phyloP scores from a whole-genome alignment of 176 grass and related monocot genomes.

The Chrysopogon serrulatus region DNA sequence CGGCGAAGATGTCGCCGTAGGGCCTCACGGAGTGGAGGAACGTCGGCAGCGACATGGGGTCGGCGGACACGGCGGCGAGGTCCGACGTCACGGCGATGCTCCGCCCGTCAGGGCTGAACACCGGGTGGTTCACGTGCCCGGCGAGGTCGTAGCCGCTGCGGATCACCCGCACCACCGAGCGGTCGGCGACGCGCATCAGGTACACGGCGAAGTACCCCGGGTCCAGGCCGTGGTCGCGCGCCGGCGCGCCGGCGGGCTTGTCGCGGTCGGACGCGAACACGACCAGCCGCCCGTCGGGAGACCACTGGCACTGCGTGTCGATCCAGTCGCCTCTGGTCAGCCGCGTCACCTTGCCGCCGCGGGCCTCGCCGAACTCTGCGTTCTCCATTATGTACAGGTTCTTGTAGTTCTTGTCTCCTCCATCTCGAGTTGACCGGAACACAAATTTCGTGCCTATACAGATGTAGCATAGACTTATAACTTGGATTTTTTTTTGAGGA shows the following conservation, averaged over 20 bases:
- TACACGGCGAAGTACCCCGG: neutral
- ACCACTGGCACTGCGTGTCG: neutral
- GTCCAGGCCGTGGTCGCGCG: neutral
- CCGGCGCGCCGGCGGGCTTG: neutral
- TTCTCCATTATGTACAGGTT: constrained; percentile 25
- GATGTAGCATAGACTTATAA: too few species aligned
- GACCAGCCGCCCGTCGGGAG: neutral
- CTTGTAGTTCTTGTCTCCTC: constrained; percentile 13
- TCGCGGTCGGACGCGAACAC: neutral
- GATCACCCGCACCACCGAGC: neutral
- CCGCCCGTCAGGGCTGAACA: neutral
- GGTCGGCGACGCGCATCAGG: neutral
- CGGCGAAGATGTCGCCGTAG: neutral
- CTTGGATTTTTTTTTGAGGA: too few species aligned
- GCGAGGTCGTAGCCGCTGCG: neutral
- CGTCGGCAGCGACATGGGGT: neutral
- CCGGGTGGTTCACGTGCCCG: neutral
- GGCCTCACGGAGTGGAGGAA: neutral
- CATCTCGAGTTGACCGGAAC: constrained; percentile 9
- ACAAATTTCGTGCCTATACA: constrained; percentile 1
- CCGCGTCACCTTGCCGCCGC: neutral
- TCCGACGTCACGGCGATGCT: neutral
- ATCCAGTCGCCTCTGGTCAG: neutral
- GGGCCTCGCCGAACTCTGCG: neutral
- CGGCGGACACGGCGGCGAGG: neutral